phyloP scores from a whole-genome alignment of 2,329 filamentous ascomycete species.

The Aspergillus felis region DNA sequence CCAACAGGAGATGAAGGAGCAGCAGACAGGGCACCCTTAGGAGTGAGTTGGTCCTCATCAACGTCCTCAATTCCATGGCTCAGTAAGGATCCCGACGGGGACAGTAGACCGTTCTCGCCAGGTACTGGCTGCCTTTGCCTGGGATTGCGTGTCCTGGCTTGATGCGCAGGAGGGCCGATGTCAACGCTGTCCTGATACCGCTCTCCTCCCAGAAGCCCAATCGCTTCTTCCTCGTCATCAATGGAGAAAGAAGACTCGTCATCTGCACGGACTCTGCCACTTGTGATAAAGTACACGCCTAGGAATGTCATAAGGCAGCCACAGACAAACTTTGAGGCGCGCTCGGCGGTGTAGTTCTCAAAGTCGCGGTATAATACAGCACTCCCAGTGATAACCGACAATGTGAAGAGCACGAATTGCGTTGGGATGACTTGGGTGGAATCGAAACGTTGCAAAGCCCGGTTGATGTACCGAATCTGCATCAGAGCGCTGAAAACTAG shows the following conservation, averaged over 20 bases:
- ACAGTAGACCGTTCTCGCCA: constrained; percentile 18
- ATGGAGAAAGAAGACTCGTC: constrained; percentile 64
- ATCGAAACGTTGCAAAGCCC: constrained; percentile 83
- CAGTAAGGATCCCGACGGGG: constrained; percentile 31
- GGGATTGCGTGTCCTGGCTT: constrained; percentile 15
- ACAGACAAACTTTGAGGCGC: constrained; percentile 79
- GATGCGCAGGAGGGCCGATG: constrained; percentile 22
- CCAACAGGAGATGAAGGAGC: constrained; percentile 28
- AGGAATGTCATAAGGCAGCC: constrained; percentile 91
- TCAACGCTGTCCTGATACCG: constrained; percentile 34
- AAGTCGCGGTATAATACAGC: constrained; percentile 94
- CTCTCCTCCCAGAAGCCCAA: constrained; percentile 38
- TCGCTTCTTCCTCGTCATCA: constrained; percentile 57
- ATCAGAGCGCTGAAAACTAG: constrained; percentile 82
- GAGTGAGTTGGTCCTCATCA: constrained; percentile 31
- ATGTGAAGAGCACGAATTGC: constrained; percentile 93
- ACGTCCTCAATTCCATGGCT: constrained; percentile 30
- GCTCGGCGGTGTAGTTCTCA: constrained; percentile 69
- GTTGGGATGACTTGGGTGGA: constrained; percentile 97
- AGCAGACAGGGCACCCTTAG: constrained; percentile 30
- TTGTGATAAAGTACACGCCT: constrained; percentile 96
- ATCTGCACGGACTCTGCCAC: constrained; percentile 60
- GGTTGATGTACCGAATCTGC: constrained; percentile 97
- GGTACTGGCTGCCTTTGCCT: constrained; percentile 11
- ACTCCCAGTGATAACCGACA: constrained; percentile 92